Evolutionary conservation across 441 rosid genomes (phyloP).

Genomic region (Mallotus japonicus): DNA sequence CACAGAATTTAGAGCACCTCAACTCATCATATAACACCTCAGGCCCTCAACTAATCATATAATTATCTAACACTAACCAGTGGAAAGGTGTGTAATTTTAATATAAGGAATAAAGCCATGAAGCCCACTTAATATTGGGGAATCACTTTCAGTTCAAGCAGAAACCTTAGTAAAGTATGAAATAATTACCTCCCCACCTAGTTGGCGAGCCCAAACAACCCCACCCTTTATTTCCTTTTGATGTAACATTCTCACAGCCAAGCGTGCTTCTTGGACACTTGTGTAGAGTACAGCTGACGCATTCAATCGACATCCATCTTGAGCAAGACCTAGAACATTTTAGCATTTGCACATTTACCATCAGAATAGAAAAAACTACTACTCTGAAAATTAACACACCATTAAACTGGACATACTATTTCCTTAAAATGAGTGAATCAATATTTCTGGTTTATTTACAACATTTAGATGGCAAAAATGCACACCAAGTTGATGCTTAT

Average conservation of each 20-base stretch:
- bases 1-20: background rate
- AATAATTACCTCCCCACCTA: conserved; percentile 84
- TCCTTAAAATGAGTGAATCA: conserved; percentile 1
- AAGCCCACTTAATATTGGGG: background rate
- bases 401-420: background rate
- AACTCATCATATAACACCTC: background rate
- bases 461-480: background rate
- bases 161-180: background rate
- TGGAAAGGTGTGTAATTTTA: background rate
- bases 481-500: background rate
- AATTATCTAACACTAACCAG: background rate
- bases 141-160: background rate
- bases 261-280: conserved; percentile 77
- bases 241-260: conserved; percentile 61
- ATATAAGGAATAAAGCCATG: background rate
- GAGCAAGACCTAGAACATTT: conserved; percentile 67
- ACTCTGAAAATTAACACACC: background rate
- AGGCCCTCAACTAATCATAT: background rate
- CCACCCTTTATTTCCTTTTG: conserved; percentile 68
- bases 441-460: background rate
- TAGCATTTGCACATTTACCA: background rate
- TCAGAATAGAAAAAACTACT: background rate
- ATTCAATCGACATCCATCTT: conserved; percentile 82
- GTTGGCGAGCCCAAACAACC: conserved; percentile 89
- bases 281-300: conserved; percentile 87